Conservation (phyloP, 768 basidiomycete species). For the Dictyophora rubrovolvata region DNA sequence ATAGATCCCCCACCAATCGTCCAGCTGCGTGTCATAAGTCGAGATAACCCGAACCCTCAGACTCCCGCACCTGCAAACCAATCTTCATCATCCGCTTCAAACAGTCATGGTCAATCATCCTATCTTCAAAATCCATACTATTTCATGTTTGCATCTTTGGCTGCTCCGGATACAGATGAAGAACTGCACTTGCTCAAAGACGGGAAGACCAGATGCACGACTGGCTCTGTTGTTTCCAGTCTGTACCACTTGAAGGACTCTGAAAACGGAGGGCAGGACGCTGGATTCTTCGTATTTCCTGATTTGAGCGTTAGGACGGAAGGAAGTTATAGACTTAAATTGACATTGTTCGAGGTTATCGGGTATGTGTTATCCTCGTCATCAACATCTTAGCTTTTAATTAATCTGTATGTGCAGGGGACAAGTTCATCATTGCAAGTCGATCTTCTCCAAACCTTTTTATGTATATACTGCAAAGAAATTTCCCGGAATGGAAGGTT, state of each 20-base stretch:
- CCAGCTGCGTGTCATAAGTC: slow-evolving; percentile 70
- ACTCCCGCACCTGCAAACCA: slow-evolving; percentile 8
- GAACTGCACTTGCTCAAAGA: slow-evolving; percentile 89
- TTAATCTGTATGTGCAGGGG: slow-evolving; percentile 33
- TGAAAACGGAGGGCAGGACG: slow-evolving; percentile 53
- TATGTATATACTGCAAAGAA: slow-evolving; percentile 96
- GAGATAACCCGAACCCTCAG: slow-evolving; percentile 13
- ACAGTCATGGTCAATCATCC: slow-evolving; percentile 23
- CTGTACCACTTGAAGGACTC: slow-evolving; percentile 82
- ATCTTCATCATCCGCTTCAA: neutral
- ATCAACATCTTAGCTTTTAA: neutral
- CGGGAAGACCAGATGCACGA: slow-evolving; percentile 84
- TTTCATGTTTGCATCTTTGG: slow-evolving; percentile 89
- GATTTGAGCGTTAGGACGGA: slow-evolving; percentile 89
- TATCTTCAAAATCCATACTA: slow-evolving; percentile 90
- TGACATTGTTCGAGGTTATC: slow-evolving; percentile 82
- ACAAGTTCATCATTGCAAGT: slow-evolving; percentile 83
- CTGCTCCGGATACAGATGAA: slow-evolving; percentile 79
- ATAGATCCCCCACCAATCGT: slow-evolving; percentile 96
- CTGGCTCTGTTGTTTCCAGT: slow-evolving; percentile 81
- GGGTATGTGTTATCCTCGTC: slow-evolving; percentile 41
- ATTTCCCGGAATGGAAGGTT: slow-evolving; percentile 93
- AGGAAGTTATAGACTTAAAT: slow-evolving; percentile 75
- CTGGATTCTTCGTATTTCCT: slow-evolving; percentile 94
- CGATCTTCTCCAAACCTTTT: slow-evolving; percentile 80